Percentiles rank a stretch among this genome's conserved stretches.
Conservation (phyloP, 495 filamentous ascomycete genomes). For the Aspergillus indologenus region DNA sequence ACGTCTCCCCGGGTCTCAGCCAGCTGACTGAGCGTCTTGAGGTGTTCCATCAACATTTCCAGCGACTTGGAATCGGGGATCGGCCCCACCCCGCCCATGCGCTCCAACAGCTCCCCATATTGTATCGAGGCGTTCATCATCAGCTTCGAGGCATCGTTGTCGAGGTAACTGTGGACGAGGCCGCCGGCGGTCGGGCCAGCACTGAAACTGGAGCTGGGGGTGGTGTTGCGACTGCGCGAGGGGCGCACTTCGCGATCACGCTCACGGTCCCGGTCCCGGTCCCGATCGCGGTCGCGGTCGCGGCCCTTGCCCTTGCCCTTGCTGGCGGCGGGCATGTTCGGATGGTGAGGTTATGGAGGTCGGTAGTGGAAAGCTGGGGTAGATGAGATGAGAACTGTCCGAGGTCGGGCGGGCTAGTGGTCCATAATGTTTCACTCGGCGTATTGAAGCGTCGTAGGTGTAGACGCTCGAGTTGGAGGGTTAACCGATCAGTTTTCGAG, state of each 20-base stretch:
- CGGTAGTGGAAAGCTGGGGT: neutral
- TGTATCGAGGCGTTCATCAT: slow-evolving; percentile 53
- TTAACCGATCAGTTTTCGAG: too few species aligned
- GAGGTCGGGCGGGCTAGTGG: slow-evolving; percentile 12
- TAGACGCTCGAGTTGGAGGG: neutral
- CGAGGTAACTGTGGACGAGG: slow-evolving; percentile 51
- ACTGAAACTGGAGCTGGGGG: slow-evolving; percentile 61
- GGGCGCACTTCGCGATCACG: slow-evolving; percentile 61
- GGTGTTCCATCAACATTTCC: slow-evolving; percentile 62
- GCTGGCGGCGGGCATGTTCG: slow-evolving; percentile 45
- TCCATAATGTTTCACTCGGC: slow-evolving; percentile 13
- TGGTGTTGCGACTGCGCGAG: slow-evolving; percentile 83
- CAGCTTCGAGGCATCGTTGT: slow-evolving; percentile 64
- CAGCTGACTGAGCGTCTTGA: slow-evolving; percentile 62
- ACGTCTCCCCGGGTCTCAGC: slow-evolving; percentile 59
- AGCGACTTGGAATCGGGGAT: slow-evolving; percentile 76
- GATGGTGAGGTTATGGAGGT: neutral
- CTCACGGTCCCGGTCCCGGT: neutral
- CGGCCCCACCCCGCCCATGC: slow-evolving; percentile 55
- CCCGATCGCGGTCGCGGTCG: neutral
- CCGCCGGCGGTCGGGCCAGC: slow-evolving; percentile 46
- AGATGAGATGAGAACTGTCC: neutral
- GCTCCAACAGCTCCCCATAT: slow-evolving; percentile 72
- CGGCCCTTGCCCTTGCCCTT: slow-evolving; percentile 80
- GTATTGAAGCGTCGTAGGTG: neutral